Conservation (phyloP, 192 early-diverging fungal genomes). For the Haplosporangium gracile region DNA sequence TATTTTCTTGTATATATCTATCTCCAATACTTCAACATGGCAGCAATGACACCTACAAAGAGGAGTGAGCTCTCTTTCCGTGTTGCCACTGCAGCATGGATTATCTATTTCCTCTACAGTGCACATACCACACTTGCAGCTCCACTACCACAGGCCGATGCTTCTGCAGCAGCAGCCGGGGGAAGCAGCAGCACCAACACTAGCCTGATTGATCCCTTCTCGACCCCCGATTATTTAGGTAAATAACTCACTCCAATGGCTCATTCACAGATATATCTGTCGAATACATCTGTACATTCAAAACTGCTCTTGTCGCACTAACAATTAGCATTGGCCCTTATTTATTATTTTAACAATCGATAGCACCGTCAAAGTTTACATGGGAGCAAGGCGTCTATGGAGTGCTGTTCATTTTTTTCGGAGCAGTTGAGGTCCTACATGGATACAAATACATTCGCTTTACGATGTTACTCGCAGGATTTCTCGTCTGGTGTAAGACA, state of each 20-base stretch:
- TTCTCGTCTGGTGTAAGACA: constrained; percentile 55
- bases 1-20: not conserved
- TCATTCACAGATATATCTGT: not conserved
- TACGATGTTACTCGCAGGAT: constrained; percentile 57
- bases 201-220: constrained; percentile 33
- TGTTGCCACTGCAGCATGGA: constrained; percentile 3
- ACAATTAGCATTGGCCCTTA: not conserved
- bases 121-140: constrained; percentile 1
- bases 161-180: not conserved
- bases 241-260: not conserved
- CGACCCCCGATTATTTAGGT: constrained; percentile 41
- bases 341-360: not conserved
- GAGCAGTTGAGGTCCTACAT: constrained; percentile 48
- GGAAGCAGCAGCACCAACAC: not conserved
- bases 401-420: constrained; percentile 46
- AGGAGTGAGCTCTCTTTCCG: not conserved
- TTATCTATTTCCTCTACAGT: constrained; percentile 16
- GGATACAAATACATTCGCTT: constrained; percentile 62
- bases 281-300: not conserved
- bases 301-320: not conserved
- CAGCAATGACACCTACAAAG: not conserved
- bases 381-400: constrained; percentile 57
- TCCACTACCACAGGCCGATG: constrained; percentile 18
- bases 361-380: constrained; percentile 44
- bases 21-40: not conserved